Evolutionary conservation across 768 basidiomycete species (phyloP).

Genomic region (Naganishia antarctica): DNA sequence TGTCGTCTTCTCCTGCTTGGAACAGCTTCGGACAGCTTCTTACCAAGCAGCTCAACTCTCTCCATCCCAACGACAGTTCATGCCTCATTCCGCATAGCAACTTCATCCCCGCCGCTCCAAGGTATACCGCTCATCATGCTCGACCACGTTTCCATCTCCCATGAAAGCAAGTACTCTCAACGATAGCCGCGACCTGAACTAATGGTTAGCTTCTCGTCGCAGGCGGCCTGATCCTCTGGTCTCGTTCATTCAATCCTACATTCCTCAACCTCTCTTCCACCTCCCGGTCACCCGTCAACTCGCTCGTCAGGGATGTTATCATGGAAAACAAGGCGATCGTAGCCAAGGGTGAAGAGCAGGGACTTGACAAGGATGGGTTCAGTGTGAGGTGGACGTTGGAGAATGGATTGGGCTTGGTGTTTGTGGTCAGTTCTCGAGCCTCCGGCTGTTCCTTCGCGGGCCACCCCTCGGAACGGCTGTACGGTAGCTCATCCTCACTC

Average conservation of each 20-base stretch:
- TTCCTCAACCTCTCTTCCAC: conserved; percentile 66
- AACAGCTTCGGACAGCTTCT: too few relatives aligned
- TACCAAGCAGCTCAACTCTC: too few relatives aligned
- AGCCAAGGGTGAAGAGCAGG: conserved; percentile 57
- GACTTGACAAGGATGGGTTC: conserved; percentile 89
- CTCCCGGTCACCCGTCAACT: conserved; percentile 75
- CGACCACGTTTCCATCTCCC: conserved; percentile 91
- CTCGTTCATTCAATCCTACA: conserved; percentile 85
- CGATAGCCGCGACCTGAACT: background rate
- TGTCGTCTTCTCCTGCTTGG: too few relatives aligned
- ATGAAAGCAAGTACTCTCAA: conserved; percentile 61
- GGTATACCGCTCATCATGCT: conserved; percentile 58
- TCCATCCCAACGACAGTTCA: too few relatives aligned
- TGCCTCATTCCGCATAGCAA: background rate
- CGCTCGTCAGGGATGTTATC: conserved; percentile 80
- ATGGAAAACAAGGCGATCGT: conserved; percentile 64
- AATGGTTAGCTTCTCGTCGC: conserved; percentile 25
- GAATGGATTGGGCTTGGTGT: conserved; percentile 92
- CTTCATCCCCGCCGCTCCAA: background rate
- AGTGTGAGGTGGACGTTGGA: conserved; percentile 90
- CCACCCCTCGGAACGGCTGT: too few relatives aligned
- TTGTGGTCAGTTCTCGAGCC: conserved; percentile 65
- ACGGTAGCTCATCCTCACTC: background rate
- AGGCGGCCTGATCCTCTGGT: conserved; percentile 94
- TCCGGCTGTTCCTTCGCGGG: too few relatives aligned